Evolutionary conservation across 2,329 filamentous ascomycete genomes (phyloP), one percentile per base, ranked within the genome.

Genomic region (Colletotrichum gigasporum): DNA sequence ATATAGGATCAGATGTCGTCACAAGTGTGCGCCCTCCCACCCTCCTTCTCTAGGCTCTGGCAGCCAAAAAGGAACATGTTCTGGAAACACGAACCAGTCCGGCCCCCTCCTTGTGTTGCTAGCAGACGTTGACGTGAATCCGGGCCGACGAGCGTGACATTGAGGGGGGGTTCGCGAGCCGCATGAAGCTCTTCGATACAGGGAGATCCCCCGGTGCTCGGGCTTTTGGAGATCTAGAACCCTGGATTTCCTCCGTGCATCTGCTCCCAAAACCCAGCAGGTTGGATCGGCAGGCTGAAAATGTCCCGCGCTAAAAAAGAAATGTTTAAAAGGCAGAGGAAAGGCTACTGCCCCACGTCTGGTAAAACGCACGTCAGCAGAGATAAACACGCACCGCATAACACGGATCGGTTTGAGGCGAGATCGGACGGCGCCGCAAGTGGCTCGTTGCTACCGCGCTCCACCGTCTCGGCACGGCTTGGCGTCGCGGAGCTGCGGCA

Each of bases 401-500:
- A 60, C 22, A 32, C 16, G 32, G 20, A 47, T 37, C 8, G 41
- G 41, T 60, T 64, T 54, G 18, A 41, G 41, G 30, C 22, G 47
- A 48, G 16, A 45, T 58, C 54, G 45, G 60, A 63, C 39, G 60
- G 45, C 54, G 45, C 61, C 26, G 55, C 61, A 53, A 48, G 41
- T 48, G 55, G 47, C 34, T 47, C 53, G 41, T 56, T 56, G 41
- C 53, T 35, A 45, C 41, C 47, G 41, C 48, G n/a, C 60, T 60
- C 61, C 61, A 64, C 55, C 56, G 32, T 61, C 48, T 54, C 55
- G 61, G 55, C 61, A 60, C 61, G 55, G 39, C 61, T 64, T 61
- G 61, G 61, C 61, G 61, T 64, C 55, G 20, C 61, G 61, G 61
- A 60, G 55, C 48, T 54, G 61, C 57, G 55, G 61, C 47, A 64